Evolutionary conservation across 2,329 filamentous ascomycete species (phyloP).

Genomic region (Delphinella strobiligena): DNA sequence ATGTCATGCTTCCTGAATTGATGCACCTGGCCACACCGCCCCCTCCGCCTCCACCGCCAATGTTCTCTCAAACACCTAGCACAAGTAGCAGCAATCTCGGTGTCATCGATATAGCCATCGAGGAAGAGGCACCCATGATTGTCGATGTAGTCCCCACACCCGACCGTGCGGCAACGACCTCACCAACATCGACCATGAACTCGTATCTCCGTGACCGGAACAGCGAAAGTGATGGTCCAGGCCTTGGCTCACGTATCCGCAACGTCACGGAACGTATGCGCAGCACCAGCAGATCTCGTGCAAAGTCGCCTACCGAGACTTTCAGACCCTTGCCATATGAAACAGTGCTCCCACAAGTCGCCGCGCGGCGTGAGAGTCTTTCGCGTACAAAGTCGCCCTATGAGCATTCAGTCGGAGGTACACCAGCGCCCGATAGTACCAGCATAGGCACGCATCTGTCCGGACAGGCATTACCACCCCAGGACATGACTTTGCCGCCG

Average conservation of each 20-base stretch:
- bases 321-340: constrained; percentile 28
- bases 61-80: constrained; percentile 12
- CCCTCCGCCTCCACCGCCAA: constrained; percentile 24
- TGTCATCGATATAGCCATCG: constrained; percentile 34
- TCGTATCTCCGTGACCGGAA: constrained; percentile 38
- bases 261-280: constrained; percentile 48
- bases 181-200: constrained; percentile 17
- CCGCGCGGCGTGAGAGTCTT: constrained; percentile 2
- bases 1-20: constrained; percentile 44
- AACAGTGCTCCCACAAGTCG: constrained; percentile 23
- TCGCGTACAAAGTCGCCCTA: constrained; percentile 3
- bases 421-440: constrained; percentile 9
- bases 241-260: constrained; percentile 40
- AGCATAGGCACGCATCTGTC: constrained; percentile 14
- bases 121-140: constrained; percentile 20
- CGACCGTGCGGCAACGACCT: constrained; percentile 18
- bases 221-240: constrained; percentile 48
- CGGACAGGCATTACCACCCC: constrained; percentile 29
- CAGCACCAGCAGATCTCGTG: constrained; percentile 41
- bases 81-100: constrained; percentile 11
- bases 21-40: constrained; percentile 47
- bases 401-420: constrained; percentile 1
- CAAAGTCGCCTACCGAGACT: constrained; percentile 12
- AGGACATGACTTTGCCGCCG: constrained; percentile 8
- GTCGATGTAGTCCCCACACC: constrained; percentile 13